Evolutionary conservation across 108 stramenopile genomes (phyloP).

Genomic region (Discostella pseudostelligera): DNA sequence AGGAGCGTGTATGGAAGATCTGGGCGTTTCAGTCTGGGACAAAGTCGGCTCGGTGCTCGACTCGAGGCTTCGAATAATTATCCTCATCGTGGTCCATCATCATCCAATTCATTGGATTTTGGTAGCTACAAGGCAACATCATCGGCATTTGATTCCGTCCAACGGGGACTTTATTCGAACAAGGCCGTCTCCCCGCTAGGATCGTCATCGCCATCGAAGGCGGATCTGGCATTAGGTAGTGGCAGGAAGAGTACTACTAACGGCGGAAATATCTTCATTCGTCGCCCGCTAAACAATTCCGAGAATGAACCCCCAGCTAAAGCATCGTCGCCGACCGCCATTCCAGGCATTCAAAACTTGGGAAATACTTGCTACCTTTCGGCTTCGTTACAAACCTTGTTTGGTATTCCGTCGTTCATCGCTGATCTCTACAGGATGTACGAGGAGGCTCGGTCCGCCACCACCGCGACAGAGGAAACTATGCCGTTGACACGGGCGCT

Average conservation of each 20-base stretch:
- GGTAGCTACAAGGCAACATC: slow-evolving; percentile 1
- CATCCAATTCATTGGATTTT: slow-evolving; percentile 19
- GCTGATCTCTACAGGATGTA: slow-evolving; percentile 33
- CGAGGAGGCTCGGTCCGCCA: neutral
- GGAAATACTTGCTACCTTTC: slow-evolving; percentile 87
- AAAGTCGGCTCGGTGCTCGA: slow-evolving; percentile 17
- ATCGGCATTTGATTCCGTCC: neutral
- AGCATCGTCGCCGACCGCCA: neutral
- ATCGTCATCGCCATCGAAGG: slow-evolving; percentile 6
- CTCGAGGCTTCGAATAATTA: neutral
- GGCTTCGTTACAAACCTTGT: slow-evolving; percentile 75
- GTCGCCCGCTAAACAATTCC: neutral
- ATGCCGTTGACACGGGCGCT: slow-evolving; percentile 44
- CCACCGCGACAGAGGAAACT: neutral
- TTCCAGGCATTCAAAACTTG: slow-evolving; percentile 59
- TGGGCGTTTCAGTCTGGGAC: neutral
- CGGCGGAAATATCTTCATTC: neutral
- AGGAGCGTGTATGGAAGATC: neutral
- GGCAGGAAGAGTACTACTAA: neutral
- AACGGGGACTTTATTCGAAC: neutral
- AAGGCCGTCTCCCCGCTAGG: neutral
- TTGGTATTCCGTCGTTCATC: slow-evolving; percentile 47
- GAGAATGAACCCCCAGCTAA: neutral
- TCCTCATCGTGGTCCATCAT: slow-evolving; percentile 7
- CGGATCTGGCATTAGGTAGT: slow-evolving; percentile 22